Conservation (phyloP, 805 yeast genomes). For the Candida wancherniae region DNA sequence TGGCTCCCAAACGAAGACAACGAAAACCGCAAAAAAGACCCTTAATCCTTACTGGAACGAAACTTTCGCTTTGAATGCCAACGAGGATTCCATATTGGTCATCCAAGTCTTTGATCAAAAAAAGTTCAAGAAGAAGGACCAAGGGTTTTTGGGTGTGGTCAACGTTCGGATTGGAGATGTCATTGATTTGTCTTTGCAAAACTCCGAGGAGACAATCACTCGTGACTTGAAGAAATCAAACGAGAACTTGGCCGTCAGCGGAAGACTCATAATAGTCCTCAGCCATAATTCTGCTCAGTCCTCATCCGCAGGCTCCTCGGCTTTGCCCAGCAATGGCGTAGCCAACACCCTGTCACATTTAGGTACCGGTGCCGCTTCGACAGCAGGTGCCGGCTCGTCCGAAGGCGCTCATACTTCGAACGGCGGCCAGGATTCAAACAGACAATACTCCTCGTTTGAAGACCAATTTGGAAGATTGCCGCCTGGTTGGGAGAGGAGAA, state of each 20-base stretch:
- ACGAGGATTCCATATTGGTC: constrained; percentile 80
- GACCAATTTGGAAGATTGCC: constrained; percentile 96
- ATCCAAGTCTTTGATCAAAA: constrained; percentile 96
- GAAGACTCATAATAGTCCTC: constrained; percentile 77
- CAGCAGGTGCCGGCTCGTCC: constrained; percentile 1
- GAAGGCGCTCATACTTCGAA: no score
- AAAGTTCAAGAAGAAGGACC: constrained; percentile 96
- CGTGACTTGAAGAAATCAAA: constrained; percentile 88
- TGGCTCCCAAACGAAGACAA: constrained; percentile 92
- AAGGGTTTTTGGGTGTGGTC: constrained; percentile 95
- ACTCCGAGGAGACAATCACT: constrained; percentile 79
- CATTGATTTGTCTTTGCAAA: constrained; percentile 54
- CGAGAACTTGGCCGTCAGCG: constrained; percentile 89
- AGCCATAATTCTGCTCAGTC: constrained; percentile 38
- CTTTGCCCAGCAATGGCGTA: constrained; percentile 1
- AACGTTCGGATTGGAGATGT: constrained; percentile 88
- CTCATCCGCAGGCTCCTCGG: constrained; percentile 9
- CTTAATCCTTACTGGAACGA: constrained; percentile 98
- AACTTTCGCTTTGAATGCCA: constrained; percentile 69
- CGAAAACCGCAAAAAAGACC: constrained; percentile 89
- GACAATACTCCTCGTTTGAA: constrained; percentile 89
- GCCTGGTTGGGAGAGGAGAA: constrained; percentile 98
- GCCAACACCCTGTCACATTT: background rate
- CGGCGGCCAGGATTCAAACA: no score
- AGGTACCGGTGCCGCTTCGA: background rate